Percentiles rank a stretch among this genome's conserved stretches.
These are phyloP conservation scores for Fusarium cyanostomum DNA, from an alignment of 2,329 filamentous ascomycete genomes.

Conservation along the genomic window DNA sequence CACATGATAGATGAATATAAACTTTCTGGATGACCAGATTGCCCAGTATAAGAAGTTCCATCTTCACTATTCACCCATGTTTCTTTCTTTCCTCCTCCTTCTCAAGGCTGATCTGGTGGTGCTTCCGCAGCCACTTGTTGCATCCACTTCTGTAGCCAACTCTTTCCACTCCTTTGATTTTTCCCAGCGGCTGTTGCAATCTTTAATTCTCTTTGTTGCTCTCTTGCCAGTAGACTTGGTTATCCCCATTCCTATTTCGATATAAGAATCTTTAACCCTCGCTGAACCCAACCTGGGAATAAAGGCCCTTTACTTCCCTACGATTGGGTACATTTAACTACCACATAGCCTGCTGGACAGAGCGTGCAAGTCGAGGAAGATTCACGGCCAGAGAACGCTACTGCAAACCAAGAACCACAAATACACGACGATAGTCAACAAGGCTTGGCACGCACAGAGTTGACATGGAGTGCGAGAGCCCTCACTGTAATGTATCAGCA, in stretches of 20 bases:
- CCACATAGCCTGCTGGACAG: conserved; percentile 10
- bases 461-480: background rate
- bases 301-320: background rate
- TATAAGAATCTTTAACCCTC: background rate
- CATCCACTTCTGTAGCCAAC: conserved; percentile 1
- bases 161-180: background rate
- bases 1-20: background rate
- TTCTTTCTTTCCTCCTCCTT: conserved; percentile 1
- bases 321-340: conserved; percentile 2
- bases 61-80: too few relatives aligned
- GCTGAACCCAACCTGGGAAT: background rate
- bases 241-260: background rate
- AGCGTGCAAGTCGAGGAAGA: background rate
- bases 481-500: background rate
- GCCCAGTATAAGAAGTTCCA: too few relatives aligned
- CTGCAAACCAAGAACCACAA: background rate
- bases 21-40: background rate
- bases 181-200: background rate
- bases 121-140: conserved; percentile 8
- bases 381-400: conserved; percentile 1
- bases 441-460: background rate
- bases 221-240: background rate
- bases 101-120: conserved; percentile 2
- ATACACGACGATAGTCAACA: background rate
- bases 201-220: background rate